Base-by-base conservation (phyloP, 2,329 filamentous ascomycete species). In the Trichothecium sympodiale region DNA sequence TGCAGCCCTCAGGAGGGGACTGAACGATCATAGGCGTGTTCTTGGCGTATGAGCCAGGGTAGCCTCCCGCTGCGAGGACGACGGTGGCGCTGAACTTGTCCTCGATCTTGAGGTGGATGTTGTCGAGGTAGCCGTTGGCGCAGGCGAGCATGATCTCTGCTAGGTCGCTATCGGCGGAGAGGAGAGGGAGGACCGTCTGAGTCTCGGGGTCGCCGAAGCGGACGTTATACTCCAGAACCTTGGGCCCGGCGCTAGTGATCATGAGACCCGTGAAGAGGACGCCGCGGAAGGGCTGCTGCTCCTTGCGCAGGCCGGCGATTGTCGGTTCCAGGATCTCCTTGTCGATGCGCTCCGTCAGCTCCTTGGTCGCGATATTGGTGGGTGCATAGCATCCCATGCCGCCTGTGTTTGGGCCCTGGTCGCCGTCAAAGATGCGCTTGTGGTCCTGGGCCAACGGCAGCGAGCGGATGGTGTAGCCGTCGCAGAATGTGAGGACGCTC, bases 371-470 rank as follows among this genome's bases (percentile, higher is more conserved):
- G 48, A 88, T 80, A 43, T 76, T 82, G 2, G 88, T 93, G n/a
- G 84, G 84, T 13, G 88, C 87, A 59, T 96, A 96, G 54, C 87
- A 94, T 35, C 91, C 91, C 91, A 96, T 96, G 29, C 91, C 91
- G 40, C 89, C 91, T 3, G 91, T 96, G 62, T 96, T 96, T 27
- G 87, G 84, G 2, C 91, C 91, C 34, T 75, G 71, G 54, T 96
- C 89, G 37, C 83, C 85, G 51, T 98, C 91, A 36, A 83, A 83
- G 44, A 93, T 87, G 42, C 87, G 77, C 71, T 98, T 96, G 67
- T 98, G 91, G 57, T 96, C 91, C 59, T 98, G 91, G 2, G 89
- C 89, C 1, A 91, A 81, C 5, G 89, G 89, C 8, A 96, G 68
- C 8, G 82, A 86, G 52, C 76, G 74, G 54, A 94, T 83, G 1